Base-by-base conservation (phyloP, 352 stramenopile genomes). In the Globisporangium iwayamae region DNA sequence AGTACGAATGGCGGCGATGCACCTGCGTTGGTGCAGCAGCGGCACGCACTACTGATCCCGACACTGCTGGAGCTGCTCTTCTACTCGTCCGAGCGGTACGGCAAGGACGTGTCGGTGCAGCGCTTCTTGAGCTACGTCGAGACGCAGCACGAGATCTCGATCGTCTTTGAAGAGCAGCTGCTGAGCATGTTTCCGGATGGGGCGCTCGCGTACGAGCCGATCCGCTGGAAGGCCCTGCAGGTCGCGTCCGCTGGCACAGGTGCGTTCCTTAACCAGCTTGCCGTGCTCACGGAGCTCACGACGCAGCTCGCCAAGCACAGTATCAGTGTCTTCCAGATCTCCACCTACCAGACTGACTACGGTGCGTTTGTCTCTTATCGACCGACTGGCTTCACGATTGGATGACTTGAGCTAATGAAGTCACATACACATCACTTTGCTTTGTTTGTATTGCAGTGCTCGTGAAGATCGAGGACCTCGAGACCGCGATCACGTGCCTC, bases 271-370 rank as follows among this genome's bases (percentile, higher is more conserved):
- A 83, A 71, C 32, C 80, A 90, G 63, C 59, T 89, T 46, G 67
- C 69, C 1, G 77, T 85, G 60, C 75, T 90, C 60, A 81, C 70
- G 5, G 77, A 87, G 62, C 75, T 90, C 67, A 90, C 80, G 30
- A 79, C 71, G 32, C 74, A 79, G 56, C 68, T 90, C 39, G 80
- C 80, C 20, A 60, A 56, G 28, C 67, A 86, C 56, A 52, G 67
- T 7, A 72, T 90, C 62, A 87, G 76, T 52, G 80, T 90, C 18
- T 88, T 87, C 60, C 79, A 88, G 75, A 82, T 90, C 71, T 90
- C 80, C 4, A 87, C 80, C 16, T 90, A 88, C 67, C 80, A 90
- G 54, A 85, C 78, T 9, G 80, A 90, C 63, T 90, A 87, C 45
- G 78, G 79, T 86, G 48, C 57, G 75, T n/a, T 47, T 69, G 30